Base-by-base conservation (phyloP, 352 stramenopile species). In the Pythium aphanidermatum region DNA sequence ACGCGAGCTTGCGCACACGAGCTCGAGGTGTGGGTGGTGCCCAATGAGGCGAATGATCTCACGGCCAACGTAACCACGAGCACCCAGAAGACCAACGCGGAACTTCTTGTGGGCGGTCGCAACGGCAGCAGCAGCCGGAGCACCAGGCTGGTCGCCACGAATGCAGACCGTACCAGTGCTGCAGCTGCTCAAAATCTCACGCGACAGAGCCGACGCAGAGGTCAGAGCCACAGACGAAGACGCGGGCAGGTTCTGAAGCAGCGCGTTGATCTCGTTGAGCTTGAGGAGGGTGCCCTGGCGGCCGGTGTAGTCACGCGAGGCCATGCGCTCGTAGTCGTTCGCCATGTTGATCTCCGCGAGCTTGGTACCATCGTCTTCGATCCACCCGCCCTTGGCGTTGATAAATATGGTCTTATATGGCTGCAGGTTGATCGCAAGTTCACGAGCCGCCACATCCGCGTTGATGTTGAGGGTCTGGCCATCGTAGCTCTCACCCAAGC, bases 281-380 rank as follows among this genome's bases (percentile, higher is more conserved):
- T 96, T 95, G 43, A 96, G 70, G n/a, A 95, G 70, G 43, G 85
- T 96, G 38, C 85, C 85, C 47, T 96, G 83, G 28, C 85, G 83
- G 13, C 84, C 84, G 17, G 76, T 90, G 65, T 95, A 96, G 68
- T 95, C 82, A 13, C 66, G 67, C 11, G 75, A 55, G 10, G 77
- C 78, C 74, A 96, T 88, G 24, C 39, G 46, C 50, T 63, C 70
- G 51, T 91, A 95, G 60, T 95, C 75, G 28, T 69, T 79, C 20
- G 64, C 46, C 80, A 95, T 92, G 55, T 82, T 67, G 50, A 96
- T 88, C 20, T 70, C 61, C 58, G 83, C 71, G 36, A 94, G 70
- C 58, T 95, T 92, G 25, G 70, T 85, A 31, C 78, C 77, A 36
- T 95, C 79, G 26, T 90, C 74, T 40, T 92, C 83, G 47, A 93